phyloP scores from a whole-genome alignment of 2,329 filamentous ascomycete genomes.

The Colletotrichum sp. region DNA sequence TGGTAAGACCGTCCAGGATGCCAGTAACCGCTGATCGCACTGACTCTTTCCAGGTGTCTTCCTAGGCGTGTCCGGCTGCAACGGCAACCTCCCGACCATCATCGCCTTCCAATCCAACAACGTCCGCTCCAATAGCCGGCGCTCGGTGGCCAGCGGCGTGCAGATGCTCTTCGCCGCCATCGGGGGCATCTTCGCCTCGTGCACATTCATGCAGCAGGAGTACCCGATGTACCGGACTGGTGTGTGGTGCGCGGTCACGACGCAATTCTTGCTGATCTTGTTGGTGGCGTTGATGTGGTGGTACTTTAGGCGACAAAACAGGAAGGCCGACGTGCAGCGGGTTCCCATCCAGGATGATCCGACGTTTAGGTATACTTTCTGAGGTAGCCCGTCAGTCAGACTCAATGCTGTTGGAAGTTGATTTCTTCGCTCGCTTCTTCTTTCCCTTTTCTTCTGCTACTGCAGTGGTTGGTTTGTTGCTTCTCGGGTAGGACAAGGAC shows the following conservation, averaged over 20 bases:
- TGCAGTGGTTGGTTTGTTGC: background rate
- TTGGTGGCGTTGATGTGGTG: conserved; percentile 15
- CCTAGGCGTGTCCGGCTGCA: conserved; percentile 20
- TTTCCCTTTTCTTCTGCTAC: too few species aligned
- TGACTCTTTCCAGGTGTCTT: conserved; percentile 7
- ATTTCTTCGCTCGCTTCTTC: background rate
- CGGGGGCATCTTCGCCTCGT: conserved; percentile 34
- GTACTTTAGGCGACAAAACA: conserved; percentile 19
- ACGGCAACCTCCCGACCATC: conserved; percentile 20
- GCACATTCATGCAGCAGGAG: conserved; percentile 34
- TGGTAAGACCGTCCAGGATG: background rate
- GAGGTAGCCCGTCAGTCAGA: background rate
- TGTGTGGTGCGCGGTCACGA: conserved; percentile 29
- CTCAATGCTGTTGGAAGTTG: background rate
- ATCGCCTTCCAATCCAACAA: conserved; percentile 33
- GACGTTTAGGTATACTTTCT: conserved; percentile 1
- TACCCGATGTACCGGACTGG: conserved; percentile 31
- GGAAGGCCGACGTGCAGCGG: conserved; percentile 7
- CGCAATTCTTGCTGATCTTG: conserved; percentile 21
- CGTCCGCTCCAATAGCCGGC: conserved; percentile 30
- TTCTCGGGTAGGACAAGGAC: background rate
- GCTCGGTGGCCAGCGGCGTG: conserved; percentile 32
- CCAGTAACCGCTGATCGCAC: fast-evolving
- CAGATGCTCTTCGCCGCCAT: conserved; percentile 35
- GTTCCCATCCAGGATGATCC: conserved; percentile 22